A percentile compares a stretch with the other conserved stretches of the same genome.
Evolutionary conservation across 2,329 filamentous ascomycete genomes (phyloP).

Genomic region (Rhinocladiella similis): DNA sequence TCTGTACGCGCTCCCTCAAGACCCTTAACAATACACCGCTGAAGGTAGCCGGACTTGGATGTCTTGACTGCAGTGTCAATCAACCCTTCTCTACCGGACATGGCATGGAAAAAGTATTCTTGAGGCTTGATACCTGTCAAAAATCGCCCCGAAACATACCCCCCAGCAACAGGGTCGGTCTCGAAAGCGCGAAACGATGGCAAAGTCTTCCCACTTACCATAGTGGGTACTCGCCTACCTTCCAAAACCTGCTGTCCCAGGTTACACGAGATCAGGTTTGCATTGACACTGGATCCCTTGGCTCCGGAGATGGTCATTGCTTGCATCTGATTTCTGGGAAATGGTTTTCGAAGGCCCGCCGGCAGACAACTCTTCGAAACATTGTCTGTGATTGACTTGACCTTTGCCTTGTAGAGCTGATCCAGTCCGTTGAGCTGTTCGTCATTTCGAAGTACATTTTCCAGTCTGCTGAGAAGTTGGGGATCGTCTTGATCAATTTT

Average conservation of each 20-base stretch:
- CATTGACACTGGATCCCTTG: slow-evolving; percentile 90
- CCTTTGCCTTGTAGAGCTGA: slow-evolving; percentile 74
- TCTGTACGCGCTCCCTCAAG: slow-evolving; percentile 93
- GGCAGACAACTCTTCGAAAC: slow-evolving; percentile 82
- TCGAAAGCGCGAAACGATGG: slow-evolving; percentile 94
- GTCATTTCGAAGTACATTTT: slow-evolving; percentile 88
- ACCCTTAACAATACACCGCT: slow-evolving; percentile 96
- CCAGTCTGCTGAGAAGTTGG: slow-evolving; percentile 74
- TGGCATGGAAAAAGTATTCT: slow-evolving; percentile 99
- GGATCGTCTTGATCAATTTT: slow-evolving; percentile 64
- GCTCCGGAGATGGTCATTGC: slow-evolving; percentile 96
- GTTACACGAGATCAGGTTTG: slow-evolving; percentile 96
- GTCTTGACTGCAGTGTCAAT: slow-evolving; percentile 99
- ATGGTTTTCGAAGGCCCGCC: slow-evolving; percentile 79
- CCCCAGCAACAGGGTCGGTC: slow-evolving; percentile 82
- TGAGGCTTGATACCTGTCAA: slow-evolving; percentile 96
- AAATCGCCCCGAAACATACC: slow-evolving; percentile 94
- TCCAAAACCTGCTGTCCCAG: slow-evolving; percentile 95
- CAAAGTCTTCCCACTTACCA: slow-evolving; percentile 96
- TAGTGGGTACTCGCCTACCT: slow-evolving; percentile 88
- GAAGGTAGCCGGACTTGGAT: slow-evolving; percentile 91
- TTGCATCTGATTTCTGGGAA: slow-evolving; percentile 98
- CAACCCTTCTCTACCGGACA: slow-evolving; percentile 96
- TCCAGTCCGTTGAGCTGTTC: slow-evolving; percentile 90
- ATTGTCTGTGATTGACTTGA: slow-evolving; percentile 69